Conservation (phyloP, 768 basidiomycete genomes). For the Phanerodontia chrysosporium region DNA sequence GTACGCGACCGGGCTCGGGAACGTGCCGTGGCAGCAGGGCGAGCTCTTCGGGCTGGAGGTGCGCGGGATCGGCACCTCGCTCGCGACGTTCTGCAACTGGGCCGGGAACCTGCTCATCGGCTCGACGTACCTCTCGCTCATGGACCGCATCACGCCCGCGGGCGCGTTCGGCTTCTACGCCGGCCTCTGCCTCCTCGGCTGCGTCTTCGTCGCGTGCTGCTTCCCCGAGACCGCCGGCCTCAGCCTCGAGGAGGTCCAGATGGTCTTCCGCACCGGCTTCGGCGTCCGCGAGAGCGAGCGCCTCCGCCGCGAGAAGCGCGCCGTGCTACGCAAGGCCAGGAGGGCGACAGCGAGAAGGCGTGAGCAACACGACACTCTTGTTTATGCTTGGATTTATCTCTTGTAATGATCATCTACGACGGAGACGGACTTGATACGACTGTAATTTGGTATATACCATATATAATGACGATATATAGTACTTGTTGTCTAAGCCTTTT, state of each 20-base stretch:
- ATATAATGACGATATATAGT: not conserved
- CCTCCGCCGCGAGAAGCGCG: constrained; percentile 42
- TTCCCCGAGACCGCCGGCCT: constrained; percentile 82
- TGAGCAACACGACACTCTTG: not conserved
- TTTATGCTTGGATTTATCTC: not conserved
- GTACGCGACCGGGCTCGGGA: constrained; percentile 76
- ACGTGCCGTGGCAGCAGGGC: constrained; percentile 86
- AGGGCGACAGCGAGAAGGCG: not conserved
- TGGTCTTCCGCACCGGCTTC: constrained; percentile 61
- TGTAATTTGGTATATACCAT: constrained; percentile 1
- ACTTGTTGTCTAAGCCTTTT: constrained; percentile 17
- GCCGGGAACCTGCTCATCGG: constrained; percentile 70
- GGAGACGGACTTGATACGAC: constrained; percentile 7
- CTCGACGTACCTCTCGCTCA: constrained; percentile 76
- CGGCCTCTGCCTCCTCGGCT: constrained; percentile 64
- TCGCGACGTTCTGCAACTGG: constrained; percentile 79
- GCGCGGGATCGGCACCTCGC: constrained; percentile 72
- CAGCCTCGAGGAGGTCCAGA: constrained; percentile 61
- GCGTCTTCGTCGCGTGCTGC: constrained; percentile 61
- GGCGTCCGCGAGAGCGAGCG: constrained; percentile 56
- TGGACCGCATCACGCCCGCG: constrained; percentile 66
- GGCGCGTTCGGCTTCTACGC: constrained; percentile 79
- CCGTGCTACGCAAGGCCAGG: constrained; percentile 4
- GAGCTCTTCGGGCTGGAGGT: constrained; percentile 80
- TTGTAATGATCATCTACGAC: constrained; percentile 5